Base-by-base conservation (phyloP, 768 basidiomycete genomes). In the Strobilomyces dryophilus region DNA sequence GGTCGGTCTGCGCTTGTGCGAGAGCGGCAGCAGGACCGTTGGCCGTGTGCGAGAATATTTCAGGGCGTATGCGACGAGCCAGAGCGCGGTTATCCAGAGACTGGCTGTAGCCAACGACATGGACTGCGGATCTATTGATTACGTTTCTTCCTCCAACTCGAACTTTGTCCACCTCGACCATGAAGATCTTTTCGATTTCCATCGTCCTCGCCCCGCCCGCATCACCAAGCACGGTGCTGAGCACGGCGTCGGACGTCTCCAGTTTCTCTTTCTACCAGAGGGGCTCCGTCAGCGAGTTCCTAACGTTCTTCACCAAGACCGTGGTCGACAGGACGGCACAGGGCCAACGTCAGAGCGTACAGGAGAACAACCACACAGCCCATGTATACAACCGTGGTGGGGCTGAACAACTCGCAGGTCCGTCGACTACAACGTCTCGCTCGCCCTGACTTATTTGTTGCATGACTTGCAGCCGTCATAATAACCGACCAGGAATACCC, bases 401-500 rank as follows among this genome's bases (percentile, higher is more conserved):
- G n/a, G 76, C 86, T 6, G 90, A 92, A 67, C 82, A 85, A 68
- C 75, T 95, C 34, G 87, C 89, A 61, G 94, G 93, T 92, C 53
- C 51, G 82, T 71, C 18, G 34, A 31, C 42, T 34, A 8, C 27
- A 24, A 18, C 5, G 27, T 26, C 52, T 50, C 31, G 20, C 41
- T 37, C 10, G 34, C 45, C 44, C 36, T 26, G 18, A 17, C 32
- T 52, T 31, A 14, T n/a, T 32, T 20, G 47, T 46, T 56, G 37
- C 46, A 49, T 61, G 47, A 31, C 45, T 46, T 51, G 24, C 64
- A 95, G 94, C 82, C 54, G 89, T 98, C 51, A 84, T 98, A 61
- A 89, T 98, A 61, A 88, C 94, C 18, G 95, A 98, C 73, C 79
- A 89, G 45, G 97, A 98, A 69, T 99, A 99, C 71, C 97, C 95